Percentiles rank a stretch among this genome's conserved stretches.
Conservation (phyloP, 768 basidiomycete genomes). For the Pisolithus tinctorius region DNA sequence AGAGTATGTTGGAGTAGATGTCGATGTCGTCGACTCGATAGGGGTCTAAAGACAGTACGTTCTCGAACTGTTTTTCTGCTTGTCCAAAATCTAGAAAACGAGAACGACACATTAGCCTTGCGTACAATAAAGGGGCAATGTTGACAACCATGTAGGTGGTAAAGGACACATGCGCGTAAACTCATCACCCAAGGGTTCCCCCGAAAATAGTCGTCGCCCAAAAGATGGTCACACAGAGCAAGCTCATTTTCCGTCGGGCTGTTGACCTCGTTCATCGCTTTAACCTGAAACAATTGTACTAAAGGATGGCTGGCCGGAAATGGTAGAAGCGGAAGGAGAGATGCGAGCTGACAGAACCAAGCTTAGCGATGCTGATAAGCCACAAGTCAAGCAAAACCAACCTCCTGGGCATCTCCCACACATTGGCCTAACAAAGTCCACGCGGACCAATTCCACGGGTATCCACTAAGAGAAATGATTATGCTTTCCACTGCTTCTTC, state of each 20-base stretch:
- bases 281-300: constrained; percentile 75
- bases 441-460: constrained; percentile 93
- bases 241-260: constrained; percentile 84
- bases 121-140: not conserved
- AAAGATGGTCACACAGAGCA: constrained; percentile 70
- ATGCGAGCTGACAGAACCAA: constrained; percentile 32
- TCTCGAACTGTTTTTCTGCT: constrained; percentile 81
- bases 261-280: constrained; percentile 84
- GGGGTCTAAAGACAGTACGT: constrained; percentile 74
- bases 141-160: constrained; percentile 79
- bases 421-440: constrained; percentile 81
- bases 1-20: constrained; percentile 93
- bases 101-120: constrained; percentile 3
- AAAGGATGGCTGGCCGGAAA: constrained; percentile 48
- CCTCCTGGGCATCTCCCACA: constrained; percentile 82
- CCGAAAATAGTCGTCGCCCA: constrained; percentile 68
- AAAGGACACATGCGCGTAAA: constrained; percentile 77
- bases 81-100: constrained; percentile 68
- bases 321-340: constrained; percentile 39
- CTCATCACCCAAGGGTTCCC: constrained; percentile 82
- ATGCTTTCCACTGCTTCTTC: constrained; percentile 82
- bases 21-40: constrained; percentile 92
- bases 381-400: constrained; percentile 23
- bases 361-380: not conserved
- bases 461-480: constrained; percentile 66